phyloP scores from a whole-genome alignment of 2,329 filamentous ascomycete species.

The Trichoderma sp. region DNA sequence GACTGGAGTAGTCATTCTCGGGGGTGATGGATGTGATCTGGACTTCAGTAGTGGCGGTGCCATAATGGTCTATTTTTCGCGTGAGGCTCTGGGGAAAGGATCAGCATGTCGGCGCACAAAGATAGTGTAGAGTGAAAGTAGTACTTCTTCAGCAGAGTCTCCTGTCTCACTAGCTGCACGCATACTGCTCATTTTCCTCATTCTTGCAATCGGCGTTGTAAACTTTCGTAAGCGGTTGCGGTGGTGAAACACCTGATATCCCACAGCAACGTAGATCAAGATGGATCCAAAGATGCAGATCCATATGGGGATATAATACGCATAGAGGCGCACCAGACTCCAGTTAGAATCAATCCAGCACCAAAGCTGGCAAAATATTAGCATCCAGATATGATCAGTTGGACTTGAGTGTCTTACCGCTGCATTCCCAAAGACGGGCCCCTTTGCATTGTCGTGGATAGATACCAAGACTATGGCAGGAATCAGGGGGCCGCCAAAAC shows the following conservation, averaged over 20 bases:
- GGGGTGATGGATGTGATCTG: constrained; percentile 45
- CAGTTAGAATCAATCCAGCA: constrained; percentile 62
- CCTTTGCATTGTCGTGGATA: constrained; percentile 47
- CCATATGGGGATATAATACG: constrained; percentile 66
- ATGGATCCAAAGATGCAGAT: constrained; percentile 59
- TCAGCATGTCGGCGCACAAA: constrained; percentile 28
- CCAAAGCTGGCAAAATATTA: constrained; percentile 52
- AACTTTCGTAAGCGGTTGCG: constrained; percentile 59
- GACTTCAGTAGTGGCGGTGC: constrained; percentile 55
- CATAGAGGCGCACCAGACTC: constrained; percentile 60
- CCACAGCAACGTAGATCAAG: constrained; percentile 60
- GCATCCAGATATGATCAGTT: not conserved
- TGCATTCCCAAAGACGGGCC: constrained; percentile 58
- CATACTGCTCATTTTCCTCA: constrained; percentile 33
- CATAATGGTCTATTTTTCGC: constrained; percentile 44
- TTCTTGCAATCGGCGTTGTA: constrained; percentile 35
- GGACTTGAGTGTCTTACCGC: constrained; percentile 47
- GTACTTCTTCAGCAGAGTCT: constrained; percentile 44
- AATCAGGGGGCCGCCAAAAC: constrained; percentile 72
- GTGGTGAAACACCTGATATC: constrained; percentile 62
- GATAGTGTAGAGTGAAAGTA: not conserved
- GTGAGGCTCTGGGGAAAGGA: constrained; percentile 36
- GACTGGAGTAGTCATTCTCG: constrained; percentile 26
- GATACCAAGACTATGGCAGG: constrained; percentile 70
- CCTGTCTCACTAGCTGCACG: constrained; percentile 37